These are phyloP conservation scores for Cercospora sp. DNA, from an alignment of 2,329 filamentous ascomycete species.

Conservation along the genomic window DNA sequence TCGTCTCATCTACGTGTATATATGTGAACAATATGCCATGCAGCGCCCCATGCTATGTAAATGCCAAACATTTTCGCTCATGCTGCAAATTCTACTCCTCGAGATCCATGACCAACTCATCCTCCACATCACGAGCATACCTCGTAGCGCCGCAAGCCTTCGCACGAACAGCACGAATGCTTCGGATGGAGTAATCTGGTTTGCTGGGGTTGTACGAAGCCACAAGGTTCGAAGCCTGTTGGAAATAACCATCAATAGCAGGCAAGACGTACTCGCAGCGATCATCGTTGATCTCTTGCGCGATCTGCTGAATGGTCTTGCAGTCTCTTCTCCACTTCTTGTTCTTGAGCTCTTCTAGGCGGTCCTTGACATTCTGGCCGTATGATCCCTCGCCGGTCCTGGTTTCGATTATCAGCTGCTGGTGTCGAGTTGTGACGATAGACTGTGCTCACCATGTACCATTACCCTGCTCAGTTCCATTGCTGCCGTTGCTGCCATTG, in stretches of 20 bases:
- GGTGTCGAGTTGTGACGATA: not conserved
- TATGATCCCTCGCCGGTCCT: constrained; percentile 10
- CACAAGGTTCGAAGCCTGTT: not conserved
- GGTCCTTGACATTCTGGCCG: constrained; percentile 11
- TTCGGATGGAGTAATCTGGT: constrained; percentile 2
- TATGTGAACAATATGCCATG: not conserved
- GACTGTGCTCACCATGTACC: constrained; percentile 2
- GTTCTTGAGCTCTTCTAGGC: constrained; percentile 10
- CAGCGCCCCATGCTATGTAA: not conserved
- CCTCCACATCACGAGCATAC: constrained; percentile 5
- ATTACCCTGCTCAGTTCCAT: constrained; percentile 8
- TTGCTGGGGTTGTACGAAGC: constrained; percentile 9
- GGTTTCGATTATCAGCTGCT: not conserved
- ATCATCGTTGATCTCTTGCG: constrained; percentile 10
- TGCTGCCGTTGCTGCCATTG: constrained; percentile 8
- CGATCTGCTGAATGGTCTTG: constrained; percentile 7
- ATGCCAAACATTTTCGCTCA: not conserved
- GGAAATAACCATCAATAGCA: constrained; percentile 13
- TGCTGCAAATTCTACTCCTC: not conserved
- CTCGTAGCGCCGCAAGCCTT: constrained; percentile 8
- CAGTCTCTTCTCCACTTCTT: constrained; percentile 10
- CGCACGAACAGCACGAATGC: constrained; percentile 3
- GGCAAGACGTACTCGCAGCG: constrained; percentile 10
- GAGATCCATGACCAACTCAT: constrained; percentile 4
- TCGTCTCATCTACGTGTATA: not conserved